Conservation (phyloP, 352 stramenopile genomes). For the Globisporangium iwayamae region DNA sequence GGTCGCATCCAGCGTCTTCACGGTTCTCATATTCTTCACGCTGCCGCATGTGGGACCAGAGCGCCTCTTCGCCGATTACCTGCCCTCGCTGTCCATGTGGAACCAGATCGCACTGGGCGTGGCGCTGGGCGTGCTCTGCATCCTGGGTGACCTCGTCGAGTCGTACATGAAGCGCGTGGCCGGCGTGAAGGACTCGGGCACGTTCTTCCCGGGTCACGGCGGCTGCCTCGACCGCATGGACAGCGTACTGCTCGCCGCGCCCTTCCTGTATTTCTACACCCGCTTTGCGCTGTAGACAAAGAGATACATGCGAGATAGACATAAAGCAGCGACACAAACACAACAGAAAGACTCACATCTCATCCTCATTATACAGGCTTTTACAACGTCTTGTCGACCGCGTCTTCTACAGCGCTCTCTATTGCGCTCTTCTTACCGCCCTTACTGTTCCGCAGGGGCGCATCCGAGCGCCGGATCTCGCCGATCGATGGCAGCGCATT, state of each 20-base stretch:
- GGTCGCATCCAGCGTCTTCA: conserved; percentile 42
- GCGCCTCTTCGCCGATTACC: neutral
- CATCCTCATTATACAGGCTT: neutral
- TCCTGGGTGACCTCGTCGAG: conserved; percentile 64
- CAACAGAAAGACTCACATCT: neutral
- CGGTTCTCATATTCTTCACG: conserved; percentile 41
- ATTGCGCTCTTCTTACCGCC: conserved; percentile 9
- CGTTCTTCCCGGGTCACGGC: conserved; percentile 71
- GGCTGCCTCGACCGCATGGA: conserved; percentile 80
- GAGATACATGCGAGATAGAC: neutral
- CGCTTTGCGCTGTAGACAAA: conserved; percentile 18
- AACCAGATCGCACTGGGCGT: conserved; percentile 44
- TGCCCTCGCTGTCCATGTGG: conserved; percentile 18
- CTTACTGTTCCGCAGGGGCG: conserved; percentile 1
- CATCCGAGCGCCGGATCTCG: neutral
- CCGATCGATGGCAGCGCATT: conserved; percentile 13
- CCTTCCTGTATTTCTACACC: conserved; percentile 57
- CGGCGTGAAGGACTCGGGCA: conserved; percentile 64
- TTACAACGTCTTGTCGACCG: conserved; percentile 22
- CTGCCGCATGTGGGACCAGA: conserved; percentile 18
- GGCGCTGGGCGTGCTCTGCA: conserved; percentile 51
- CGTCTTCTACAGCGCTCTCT: conserved; percentile 20
- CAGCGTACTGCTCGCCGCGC: conserved; percentile 69
- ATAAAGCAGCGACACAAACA: neutral
- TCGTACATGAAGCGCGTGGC: conserved; percentile 70